phyloP scores from a whole-genome alignment of 495 filamentous ascomycete genomes.

The Lepraria neglecta region DNA sequence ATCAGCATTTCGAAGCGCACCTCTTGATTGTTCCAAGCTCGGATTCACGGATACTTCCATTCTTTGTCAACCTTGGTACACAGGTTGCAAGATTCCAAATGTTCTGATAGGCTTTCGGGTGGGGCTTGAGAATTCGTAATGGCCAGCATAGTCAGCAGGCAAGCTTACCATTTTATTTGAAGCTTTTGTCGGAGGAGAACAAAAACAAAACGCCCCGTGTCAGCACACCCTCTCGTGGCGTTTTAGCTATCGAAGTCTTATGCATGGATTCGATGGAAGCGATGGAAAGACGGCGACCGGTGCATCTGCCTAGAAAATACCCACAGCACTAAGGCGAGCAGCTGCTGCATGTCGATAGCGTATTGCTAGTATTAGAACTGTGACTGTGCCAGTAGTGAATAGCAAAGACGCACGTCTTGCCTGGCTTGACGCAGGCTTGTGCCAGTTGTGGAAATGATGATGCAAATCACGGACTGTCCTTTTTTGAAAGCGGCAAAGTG shows the following conservation, averaged over 20 bases:
- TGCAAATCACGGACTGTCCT: neutral
- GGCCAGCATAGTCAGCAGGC: slow-evolving; percentile 1
- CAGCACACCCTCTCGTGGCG: slow-evolving; percentile 4
- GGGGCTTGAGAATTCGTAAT: slow-evolving; percentile 1
- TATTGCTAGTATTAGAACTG: slow-evolving; percentile 3
- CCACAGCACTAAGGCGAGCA: slow-evolving; percentile 8
- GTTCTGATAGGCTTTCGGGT: neutral
- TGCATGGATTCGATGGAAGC: neutral
- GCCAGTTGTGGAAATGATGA: slow-evolving; percentile 11
- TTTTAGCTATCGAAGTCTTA: neutral
- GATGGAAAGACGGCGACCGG: neutral
- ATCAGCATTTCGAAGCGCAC: slow-evolving; percentile 10
- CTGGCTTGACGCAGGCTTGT: neutral
- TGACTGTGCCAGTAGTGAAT: neutral
- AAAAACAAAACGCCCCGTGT: slow-evolving; percentile 7
- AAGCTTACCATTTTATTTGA: neutral
- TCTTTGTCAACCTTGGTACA: neutral
- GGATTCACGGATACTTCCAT: neutral
- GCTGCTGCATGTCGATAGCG: slow-evolving; percentile 2
- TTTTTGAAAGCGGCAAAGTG: slow-evolving; percentile 10
- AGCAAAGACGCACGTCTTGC: slow-evolving; percentile 11
- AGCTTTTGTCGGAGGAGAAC: neutral
- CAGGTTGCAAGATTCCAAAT: slow-evolving; percentile 4
- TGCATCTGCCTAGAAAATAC: slow-evolving; percentile 4
- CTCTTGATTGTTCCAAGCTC: slow-evolving; percentile 10